phyloP scores from a whole-genome alignment of 345 rosid genomes.

The Ceriops decandra region DNA sequence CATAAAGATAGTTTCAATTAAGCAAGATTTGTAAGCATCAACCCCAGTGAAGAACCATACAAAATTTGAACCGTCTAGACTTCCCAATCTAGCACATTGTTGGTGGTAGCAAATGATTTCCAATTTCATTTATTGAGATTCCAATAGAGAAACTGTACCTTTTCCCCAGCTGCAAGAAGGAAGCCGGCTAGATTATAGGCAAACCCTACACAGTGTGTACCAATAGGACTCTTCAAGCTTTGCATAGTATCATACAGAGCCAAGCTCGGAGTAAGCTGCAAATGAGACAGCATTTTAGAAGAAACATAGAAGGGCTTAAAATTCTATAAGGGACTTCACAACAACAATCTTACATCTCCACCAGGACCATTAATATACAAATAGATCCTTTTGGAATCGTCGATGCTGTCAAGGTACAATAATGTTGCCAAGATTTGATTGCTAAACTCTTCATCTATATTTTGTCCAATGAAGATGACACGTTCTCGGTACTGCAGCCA shows the following conservation, averaged over 20 bases:
- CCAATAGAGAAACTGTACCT: constrained; percentile 36
- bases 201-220: constrained; percentile 70
- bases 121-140: background rate
- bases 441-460: constrained; percentile 78
- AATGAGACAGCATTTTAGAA: constrained; percentile 15
- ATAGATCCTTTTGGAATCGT: constrained; percentile 60
- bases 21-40: no score
- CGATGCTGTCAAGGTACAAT: constrained; percentile 84
- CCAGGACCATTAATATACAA: constrained; percentile 79
- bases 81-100: constrained; percentile 1
- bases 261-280: constrained; percentile 80
- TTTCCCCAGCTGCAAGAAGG: constrained; percentile 84
- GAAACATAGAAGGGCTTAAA: constrained; percentile 2
- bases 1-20: background rate
- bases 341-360: constrained; percentile 66
- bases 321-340: background rate
- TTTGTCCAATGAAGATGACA: constrained; percentile 70
- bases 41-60: background rate
- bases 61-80: background rate
- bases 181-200: constrained; percentile 87
- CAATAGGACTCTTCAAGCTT: constrained; percentile 74
- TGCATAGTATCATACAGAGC: constrained; percentile 84
- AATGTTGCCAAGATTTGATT: constrained; percentile 85
- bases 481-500: constrained; percentile 85
- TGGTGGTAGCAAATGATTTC: background rate